phyloP scores from a whole-genome alignment of 768 basidiomycete genomes.

The Heimioporus sp. region DNA sequence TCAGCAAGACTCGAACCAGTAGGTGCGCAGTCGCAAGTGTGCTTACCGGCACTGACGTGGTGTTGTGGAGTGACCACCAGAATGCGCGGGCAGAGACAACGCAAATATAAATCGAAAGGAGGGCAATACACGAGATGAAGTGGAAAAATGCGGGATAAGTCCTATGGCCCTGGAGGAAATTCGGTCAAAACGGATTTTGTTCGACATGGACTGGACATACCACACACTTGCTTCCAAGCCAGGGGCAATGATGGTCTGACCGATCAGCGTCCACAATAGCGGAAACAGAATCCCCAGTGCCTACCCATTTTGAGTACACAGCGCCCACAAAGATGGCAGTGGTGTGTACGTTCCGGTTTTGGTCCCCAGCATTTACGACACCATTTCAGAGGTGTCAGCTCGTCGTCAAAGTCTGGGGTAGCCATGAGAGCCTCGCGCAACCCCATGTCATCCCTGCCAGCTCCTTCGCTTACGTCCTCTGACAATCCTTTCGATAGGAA shows the following conservation, averaged over 20 bases:
- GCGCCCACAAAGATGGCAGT: constrained; percentile 70
- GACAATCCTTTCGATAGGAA: constrained; percentile 18
- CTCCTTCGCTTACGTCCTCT: constrained; percentile 28
- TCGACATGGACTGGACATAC: constrained; percentile 38
- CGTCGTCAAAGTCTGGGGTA: constrained; percentile 47
- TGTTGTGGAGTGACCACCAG: constrained; percentile 64
- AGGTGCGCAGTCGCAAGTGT: not conserved
- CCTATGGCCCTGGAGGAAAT: constrained; percentile 60
- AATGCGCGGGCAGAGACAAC: constrained; percentile 51
- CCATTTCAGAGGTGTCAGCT: constrained; percentile 62
- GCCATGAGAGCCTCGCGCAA: constrained; percentile 62
- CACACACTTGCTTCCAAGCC: constrained; percentile 76
- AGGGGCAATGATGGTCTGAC: constrained; percentile 84
- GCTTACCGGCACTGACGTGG: constrained; percentile 55
- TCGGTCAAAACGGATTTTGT: not conserved
- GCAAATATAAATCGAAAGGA: constrained; percentile 62
- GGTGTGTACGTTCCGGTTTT: constrained; percentile 79
- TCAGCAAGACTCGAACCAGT: not conserved
- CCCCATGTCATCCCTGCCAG: constrained; percentile 42
- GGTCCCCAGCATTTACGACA: constrained; percentile 78
- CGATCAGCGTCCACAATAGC: constrained; percentile 6
- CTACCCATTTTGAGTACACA: constrained; percentile 86
- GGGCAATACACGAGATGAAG: constrained; percentile 62
- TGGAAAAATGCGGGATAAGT: constrained; percentile 85
- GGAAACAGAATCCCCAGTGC: constrained; percentile 18